Evolutionary conservation across 2,329 filamentous ascomycete species (phyloP), one percentile per base, ranked within the genome.

Genomic region (Fusarium domesticum): DNA sequence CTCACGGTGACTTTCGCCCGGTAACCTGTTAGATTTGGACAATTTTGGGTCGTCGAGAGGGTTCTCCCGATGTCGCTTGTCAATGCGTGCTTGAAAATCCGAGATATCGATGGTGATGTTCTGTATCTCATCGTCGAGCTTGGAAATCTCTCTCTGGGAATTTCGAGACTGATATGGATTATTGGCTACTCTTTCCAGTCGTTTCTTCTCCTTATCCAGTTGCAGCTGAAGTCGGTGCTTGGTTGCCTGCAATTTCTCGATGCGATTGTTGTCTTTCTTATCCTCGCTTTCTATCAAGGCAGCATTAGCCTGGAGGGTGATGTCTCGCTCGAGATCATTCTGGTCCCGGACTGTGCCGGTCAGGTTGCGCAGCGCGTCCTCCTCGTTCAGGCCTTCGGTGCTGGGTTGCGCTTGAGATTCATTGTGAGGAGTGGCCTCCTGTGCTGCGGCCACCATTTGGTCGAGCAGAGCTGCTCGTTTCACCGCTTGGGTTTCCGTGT

Each of bases 271-370:
- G 43, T 85, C 82, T 51, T 75, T 76, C 57, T 80, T 78, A 54
- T 85, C 80, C 50, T 85, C 82, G 32, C 75, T 75, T 43, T 83
- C 80, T 35, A 77, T 77, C 43, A 85, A 64, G 0, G 75, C 78
- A 15, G 76, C 70, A 42, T 77, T 82, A 4, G 81, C 82, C 54
- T 85, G 77, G 14, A 75, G 64, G 1, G 79, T 79, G 51, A 97
- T 95, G 60, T 96, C 90, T 50, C 89, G 80, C 66, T 96, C 92
- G 16, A 97, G 71, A 47, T 96, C 91, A 70, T 91, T 85, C 65
- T 97, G 92, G 59, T 96, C 83, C 45, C 89, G 83, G 17, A 93
- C 81, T 45, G 84, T 77, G 39, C 83, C 78, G 5, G 85, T 83
- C 32, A 90, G 70, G 34, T 77, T 77, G 45, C 75, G 73, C 19